phyloP scores from a whole-genome alignment of 306 rosid species.

The Trichosanthes cucumerina region DNA sequence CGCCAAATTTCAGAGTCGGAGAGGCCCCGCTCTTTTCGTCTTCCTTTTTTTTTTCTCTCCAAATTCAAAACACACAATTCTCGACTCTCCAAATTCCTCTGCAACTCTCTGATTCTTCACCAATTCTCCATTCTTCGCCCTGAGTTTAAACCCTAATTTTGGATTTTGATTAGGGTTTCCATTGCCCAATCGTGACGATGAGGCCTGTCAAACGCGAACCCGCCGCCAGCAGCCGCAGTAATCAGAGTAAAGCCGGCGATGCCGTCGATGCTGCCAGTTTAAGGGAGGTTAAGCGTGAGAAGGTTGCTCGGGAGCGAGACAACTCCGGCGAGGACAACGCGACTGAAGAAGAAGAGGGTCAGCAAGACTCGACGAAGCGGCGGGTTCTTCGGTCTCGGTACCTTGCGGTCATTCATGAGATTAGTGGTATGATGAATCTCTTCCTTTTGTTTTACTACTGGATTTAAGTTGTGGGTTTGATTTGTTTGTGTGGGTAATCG shows the following conservation, averaged over 20 bases:
- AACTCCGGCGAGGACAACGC: slow-evolving; percentile 13
- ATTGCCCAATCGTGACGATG: not conserved
- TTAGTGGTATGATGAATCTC: slow-evolving; percentile 29
- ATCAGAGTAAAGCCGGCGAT: not conserved
- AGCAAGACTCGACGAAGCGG: slow-evolving; percentile 33
- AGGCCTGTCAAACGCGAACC: slow-evolving; percentile 15
- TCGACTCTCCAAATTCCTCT: not conserved
- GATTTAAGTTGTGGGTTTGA: not conserved
- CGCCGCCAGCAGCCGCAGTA: not conserved
- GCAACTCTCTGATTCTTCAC: not conserved
- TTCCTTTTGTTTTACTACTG: not conserved
- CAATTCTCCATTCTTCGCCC: not conserved
- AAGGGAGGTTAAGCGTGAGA: slow-evolving; percentile 37
- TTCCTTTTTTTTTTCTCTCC: not conserved
- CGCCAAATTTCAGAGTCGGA: not conserved
- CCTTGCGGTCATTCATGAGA: slow-evolving; percentile 37
- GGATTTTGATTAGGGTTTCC: not conserved
- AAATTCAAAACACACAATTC: not conserved
- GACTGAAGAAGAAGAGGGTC: slow-evolving; percentile 9
- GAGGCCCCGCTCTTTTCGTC: not conserved
- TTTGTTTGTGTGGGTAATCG: not conserved
- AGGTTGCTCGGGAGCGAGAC: slow-evolving; percentile 3
- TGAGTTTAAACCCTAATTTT: not conserved
- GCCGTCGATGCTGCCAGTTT: not conserved
- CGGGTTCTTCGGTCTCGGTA: slow-evolving; percentile 59